Conservation (phyloP, 2,329 filamentous ascomycete species). For the Talaromyces islandicus region DNA sequence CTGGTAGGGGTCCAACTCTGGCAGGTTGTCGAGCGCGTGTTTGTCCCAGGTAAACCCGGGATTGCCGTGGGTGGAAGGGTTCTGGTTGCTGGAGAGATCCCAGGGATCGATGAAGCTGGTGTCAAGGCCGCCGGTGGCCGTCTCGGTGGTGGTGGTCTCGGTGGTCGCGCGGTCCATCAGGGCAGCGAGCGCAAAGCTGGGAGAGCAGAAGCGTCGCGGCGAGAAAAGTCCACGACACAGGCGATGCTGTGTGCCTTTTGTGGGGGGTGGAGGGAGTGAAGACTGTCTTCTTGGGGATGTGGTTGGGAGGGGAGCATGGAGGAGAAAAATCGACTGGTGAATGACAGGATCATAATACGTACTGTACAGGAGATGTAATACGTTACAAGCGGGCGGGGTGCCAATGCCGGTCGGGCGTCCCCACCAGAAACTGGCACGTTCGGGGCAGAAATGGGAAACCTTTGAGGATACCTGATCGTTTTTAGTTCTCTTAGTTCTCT, state of each 20-base stretch:
- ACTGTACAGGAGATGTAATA: background rate
- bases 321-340: background rate
- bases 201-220: background rate
- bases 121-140: slow-evolving; percentile 33
- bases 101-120: slow-evolving; percentile 33
- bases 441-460: background rate
- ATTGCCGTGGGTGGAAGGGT: slow-evolving; percentile 22
- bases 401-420: background rate
- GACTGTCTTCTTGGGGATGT: background rate
- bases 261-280: background rate
- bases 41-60: slow-evolving; percentile 32
- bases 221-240: background rate
- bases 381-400: background rate
- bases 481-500: background rate
- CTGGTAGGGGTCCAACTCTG: slow-evolving; percentile 35
- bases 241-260: slow-evolving; percentile 2
- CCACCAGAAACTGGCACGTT: background rate
- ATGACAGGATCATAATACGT: background rate
- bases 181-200: slow-evolving; percentile 6
- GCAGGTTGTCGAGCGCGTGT: slow-evolving; percentile 27
- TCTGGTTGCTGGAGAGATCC: slow-evolving; percentile 18
- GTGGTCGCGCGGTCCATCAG: slow-evolving; percentile 33
- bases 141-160: slow-evolving; percentile 12
- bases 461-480: too few species aligned
- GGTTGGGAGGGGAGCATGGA: background rate